Evolutionary conservation across 495 filamentous ascomycete genomes (phyloP).

Genomic region (Aspergillus egyptiacus): DNA sequence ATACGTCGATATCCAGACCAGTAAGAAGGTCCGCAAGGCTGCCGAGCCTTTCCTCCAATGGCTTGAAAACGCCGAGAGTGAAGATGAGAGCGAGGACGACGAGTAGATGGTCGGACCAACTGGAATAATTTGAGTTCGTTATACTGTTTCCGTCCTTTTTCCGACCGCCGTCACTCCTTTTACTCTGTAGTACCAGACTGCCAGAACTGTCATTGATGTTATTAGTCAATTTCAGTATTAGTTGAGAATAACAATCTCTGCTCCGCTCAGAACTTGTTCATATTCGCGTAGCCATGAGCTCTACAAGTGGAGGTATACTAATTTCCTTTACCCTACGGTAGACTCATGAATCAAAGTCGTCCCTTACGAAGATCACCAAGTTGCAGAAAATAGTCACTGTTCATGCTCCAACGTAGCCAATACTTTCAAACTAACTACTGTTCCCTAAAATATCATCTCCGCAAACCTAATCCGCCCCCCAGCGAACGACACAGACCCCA

Average conservation of each 20-base stretch:
- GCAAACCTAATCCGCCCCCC: constrained; percentile 26
- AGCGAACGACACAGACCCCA: constrained; percentile 18
- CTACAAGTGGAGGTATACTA: too few relatives aligned
- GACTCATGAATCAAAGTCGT: too few relatives aligned
- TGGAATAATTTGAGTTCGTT: neutral
- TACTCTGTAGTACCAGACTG: neutral
- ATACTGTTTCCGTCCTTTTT: constrained; percentile 2
- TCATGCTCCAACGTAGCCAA: too few relatives aligned
- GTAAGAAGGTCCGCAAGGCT: constrained; percentile 93
- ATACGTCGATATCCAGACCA: constrained; percentile 82
- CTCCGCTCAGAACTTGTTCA: too few relatives aligned
- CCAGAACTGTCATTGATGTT: neutral
- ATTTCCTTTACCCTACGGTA: too few relatives aligned
- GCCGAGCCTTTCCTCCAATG: constrained; percentile 90
- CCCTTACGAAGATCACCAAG: too few relatives aligned
- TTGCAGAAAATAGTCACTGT: too few relatives aligned
- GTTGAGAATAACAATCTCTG: constrained; percentile 5
- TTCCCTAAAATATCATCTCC: constrained; percentile 25
- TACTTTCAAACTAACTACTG: neutral
- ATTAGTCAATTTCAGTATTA: constrained; percentile 1
- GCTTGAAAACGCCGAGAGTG: constrained; percentile 86
- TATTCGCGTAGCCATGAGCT: too few relatives aligned
- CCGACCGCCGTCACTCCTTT: constrained; percentile 14
- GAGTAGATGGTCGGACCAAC: constrained; percentile 23
- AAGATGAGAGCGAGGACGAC: constrained; percentile 67